Evolutionary conservation across 106 monocot genomes (phyloP), one percentile per base, ranked within the genome.

Genomic region (Amphibolis antarctica): DNA sequence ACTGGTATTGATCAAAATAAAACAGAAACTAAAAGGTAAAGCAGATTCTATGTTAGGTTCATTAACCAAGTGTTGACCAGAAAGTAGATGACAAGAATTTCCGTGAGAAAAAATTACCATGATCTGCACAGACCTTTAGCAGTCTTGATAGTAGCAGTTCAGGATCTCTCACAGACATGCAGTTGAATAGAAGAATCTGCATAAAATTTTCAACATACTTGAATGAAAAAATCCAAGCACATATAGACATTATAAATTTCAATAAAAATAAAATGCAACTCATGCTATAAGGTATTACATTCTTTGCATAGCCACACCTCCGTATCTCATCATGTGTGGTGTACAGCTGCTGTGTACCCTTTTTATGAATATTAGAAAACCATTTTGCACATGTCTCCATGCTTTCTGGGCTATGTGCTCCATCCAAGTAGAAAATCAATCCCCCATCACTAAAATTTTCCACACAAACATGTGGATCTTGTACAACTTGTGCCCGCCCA

Each of bases 381-480:
- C 94, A 96, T 83, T 63, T 86, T 19, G 82, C 94, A 68, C 89
- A 96, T 46, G 76, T 74, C 36, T 84, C 89, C 80, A 90, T 67
- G 58, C 94, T 96, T 74, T 96, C 94, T 64, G 94, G 94, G 64
- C 89, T 96, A 65, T 96, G 94, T 60, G 89, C 89, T 56, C 94
- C 89, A 68, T 96, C 94, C 74, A 96, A 74, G 74, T 86, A 96
- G 67, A 96, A 90, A 62, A 77, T 69, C 52, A 93, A 73, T 6
- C 57, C 68, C 36, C 76, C 69, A 49, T 21, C 10, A 50, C 48
- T 59, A 10, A 28, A 59, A 44, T 22, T 47, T 63, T 70, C 67
- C 30, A 21, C 42, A 9, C 19, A n/a, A 55, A 72, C 44, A 28
- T 66, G 20, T 14, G 72, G 60, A 79, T 91, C 86, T 64, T 62